Conservation (phyloP, 768 basidiomycete genomes). For the Leucogyrophana mollusca region DNA sequence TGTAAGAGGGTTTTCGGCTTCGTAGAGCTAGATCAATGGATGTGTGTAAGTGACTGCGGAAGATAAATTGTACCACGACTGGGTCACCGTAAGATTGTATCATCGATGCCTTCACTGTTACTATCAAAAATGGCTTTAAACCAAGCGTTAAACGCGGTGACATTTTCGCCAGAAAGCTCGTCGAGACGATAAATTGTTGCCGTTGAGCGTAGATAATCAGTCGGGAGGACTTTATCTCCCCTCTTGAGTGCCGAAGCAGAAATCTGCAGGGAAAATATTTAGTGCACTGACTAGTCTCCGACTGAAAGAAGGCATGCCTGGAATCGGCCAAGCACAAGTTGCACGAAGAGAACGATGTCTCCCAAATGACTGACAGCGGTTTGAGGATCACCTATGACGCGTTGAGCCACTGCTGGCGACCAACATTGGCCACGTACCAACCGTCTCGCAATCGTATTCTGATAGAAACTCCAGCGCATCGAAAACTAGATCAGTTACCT, state of each 20-base stretch:
- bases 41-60: no score
- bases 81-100: conserved; percentile 63
- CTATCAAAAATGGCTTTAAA: conserved; percentile 77
- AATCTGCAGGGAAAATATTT: conserved; percentile 39
- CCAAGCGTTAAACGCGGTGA: conserved; percentile 54
- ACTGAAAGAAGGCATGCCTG: conserved; percentile 40
- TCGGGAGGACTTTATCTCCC: conserved; percentile 44
- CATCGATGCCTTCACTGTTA: conserved; percentile 79
- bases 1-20: conserved; percentile 66
- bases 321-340: conserved; percentile 63
- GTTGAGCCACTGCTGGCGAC: conserved; percentile 1
- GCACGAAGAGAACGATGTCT: conserved; percentile 74
- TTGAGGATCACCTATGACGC: conserved; percentile 70
- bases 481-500: conserved; percentile 62
- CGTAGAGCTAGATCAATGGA: conserved; percentile 54
- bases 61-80: not conserved
- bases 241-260: conserved; percentile 44
- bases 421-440: conserved; percentile 40
- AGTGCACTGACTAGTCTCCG: conserved; percentile 1
- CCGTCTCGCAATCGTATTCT: conserved; percentile 76
- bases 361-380: conserved; percentile 78
- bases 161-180: conserved; percentile 42
- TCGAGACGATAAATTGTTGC: conserved; percentile 41
- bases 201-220: conserved; percentile 51
- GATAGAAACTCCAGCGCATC: conserved; percentile 62